Percentiles rank a stretch among this genome's conserved stretches.
phyloP scores from a whole-genome alignment of 2,329 filamentous ascomycete species.

The Hortaea sp. region DNA sequence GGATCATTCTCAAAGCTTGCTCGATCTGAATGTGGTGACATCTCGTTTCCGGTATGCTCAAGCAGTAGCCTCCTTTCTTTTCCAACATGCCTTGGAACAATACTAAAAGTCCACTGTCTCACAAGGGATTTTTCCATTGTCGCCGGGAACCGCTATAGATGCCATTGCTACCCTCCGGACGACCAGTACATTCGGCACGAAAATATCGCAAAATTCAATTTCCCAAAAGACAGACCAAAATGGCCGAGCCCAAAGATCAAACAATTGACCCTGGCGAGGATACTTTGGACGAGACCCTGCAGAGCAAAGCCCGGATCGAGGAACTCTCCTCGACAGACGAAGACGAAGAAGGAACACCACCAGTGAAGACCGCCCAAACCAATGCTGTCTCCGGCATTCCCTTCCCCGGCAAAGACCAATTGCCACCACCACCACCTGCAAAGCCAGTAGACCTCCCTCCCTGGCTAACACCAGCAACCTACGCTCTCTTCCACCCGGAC shows the following conservation, averaged over 20 bases:
- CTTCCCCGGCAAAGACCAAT: conserved; percentile 16
- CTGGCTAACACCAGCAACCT: conserved; percentile 16
- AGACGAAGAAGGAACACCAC: conserved; percentile 6
- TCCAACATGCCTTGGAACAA: conserved; percentile 10
- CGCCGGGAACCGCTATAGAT: not conserved
- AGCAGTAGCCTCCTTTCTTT: not conserved
- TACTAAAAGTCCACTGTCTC: conserved; percentile 6
- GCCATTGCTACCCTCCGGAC: not conserved
- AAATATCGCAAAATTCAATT: conserved; percentile 4
- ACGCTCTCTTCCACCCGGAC: conserved; percentile 19
- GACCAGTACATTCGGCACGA: conserved; percentile 1
- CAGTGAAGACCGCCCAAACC: conserved; percentile 5
- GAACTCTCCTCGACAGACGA: conserved; percentile 23
- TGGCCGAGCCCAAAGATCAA: conserved; percentile 1
- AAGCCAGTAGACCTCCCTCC: conserved; percentile 56
- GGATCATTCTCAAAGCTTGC: too few species aligned
- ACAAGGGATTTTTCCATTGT: not conserved
- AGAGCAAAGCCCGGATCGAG: conserved; percentile 19
- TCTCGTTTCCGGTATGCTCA: not conserved
- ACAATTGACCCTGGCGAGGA: conserved; percentile 10
- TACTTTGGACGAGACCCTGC: conserved; percentile 19
- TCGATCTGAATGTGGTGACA: too few species aligned
- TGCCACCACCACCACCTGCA: conserved; percentile 2
- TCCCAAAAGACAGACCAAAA: conserved; percentile 5
- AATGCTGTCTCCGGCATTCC: conserved; percentile 12